Base-by-base conservation (phyloP, 2,329 filamentous ascomycete genomes). In the Mollisiaceae sp. region DNA sequence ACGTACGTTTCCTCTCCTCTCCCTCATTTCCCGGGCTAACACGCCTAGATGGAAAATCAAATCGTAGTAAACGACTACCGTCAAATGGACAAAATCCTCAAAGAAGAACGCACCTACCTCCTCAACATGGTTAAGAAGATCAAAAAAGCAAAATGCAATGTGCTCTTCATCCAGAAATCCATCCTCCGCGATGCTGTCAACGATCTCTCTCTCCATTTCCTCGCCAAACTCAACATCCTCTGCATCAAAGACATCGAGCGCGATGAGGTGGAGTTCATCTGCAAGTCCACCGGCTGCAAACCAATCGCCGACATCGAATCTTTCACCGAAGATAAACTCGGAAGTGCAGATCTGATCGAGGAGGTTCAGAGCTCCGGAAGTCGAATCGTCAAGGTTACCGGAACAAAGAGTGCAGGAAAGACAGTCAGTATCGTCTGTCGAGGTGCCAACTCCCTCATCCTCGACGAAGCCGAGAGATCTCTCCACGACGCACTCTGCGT, bases 71-170 rank as follows among this genome's bases (percentile, higher is more conserved):
- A 99, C 80, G 95, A 99, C 83, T 99, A 99, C 86, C 88, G 95
- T 77, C 95, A 99, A 79, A 99, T 99, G 95, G 95, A 99, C 85
- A 99, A 98, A 86, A 99, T 99, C 72, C 87, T 99, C 74, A 99
- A 99, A 83, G 95, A 99, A 82, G 95, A 99, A 84, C 92, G 95
- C 72, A 92, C 95, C 73, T 99, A 99, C 81, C 88, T 99, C 70
- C 87, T 99, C 65, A 98, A 98, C 84, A 92, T 99, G 88, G 94
- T 96, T 77, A 98, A 99, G 88, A 99, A 98, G 86, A 99, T 99
- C 81, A 97, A 98, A 83, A 99, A 98, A 86, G 94, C 95, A 72
- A 99, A 98, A 85, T 99, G 95, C 83, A 99, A 99, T 75, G 95
- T 99, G 52, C 89, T 98, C 54, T 85, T 99, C 72, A 98, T 99